Evolutionary conservation across 352 stramenopile genomes (phyloP), one percentile per base, ranked within the genome.

Genomic region (Phytophthora sp.): DNA sequence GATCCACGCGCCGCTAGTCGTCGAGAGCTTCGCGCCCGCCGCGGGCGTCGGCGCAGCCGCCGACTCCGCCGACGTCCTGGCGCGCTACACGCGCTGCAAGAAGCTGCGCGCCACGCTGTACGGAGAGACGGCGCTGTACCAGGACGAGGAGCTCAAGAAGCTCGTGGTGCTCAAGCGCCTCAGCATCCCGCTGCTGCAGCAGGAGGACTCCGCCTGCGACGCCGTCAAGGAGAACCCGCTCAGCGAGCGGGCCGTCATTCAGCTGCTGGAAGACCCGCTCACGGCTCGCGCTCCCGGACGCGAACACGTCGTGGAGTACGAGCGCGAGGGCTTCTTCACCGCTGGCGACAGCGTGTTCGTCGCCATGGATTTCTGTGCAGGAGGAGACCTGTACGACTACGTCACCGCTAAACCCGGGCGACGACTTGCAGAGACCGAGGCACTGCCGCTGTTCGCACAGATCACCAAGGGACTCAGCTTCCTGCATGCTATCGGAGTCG

Each of bases 331-430:
- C 21, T 75, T 88, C 54, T 91, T 91, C 41, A 56, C 73, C 7
- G 27, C 55, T 7, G 64, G 69, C 24, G 74, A 81, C 52, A 72
- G 72, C 42, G 52, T 88, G 17, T 87, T 77, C 50, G 63, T 89
- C 0, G 77, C 76, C 30, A 89, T 91, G 70, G 81, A 89, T 42
- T 91, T 86, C 48, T 91, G 84, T 48, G 62, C 56, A 4, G 74
- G 77, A 5, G 82, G 81, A n/a, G 82, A 91, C 52, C 72, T 93
- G 12, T 89, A 82, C 56, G 74, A 82, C 49, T 76, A 76, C 59
- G 56, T 89, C 17, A 71, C 73, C 15, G 21, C 44, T 1, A 67
- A 82, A 38, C 66, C 74, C 1, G 45, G 63, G 7, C 45, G 63
- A 17, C 61, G 67, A 1, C 38, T 90, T 6, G 42, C 55, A 2